These are phyloP conservation scores for Furcasterigmium furcatum DNA, from an alignment of 2,329 filamentous ascomycete genomes.

Conservation along the genomic window DNA sequence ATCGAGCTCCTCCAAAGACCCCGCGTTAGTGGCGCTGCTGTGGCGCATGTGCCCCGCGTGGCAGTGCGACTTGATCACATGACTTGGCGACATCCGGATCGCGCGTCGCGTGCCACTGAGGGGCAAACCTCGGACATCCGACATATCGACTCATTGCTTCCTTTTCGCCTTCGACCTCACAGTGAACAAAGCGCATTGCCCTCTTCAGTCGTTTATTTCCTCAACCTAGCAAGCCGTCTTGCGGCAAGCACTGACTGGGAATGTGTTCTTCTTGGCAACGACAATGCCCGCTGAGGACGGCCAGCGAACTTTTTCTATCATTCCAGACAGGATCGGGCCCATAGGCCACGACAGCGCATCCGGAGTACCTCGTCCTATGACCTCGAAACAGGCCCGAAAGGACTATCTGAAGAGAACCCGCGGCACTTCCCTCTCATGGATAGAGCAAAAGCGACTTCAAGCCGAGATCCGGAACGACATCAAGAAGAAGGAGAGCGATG, in stretches of 20 bases:
- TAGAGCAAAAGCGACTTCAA: constrained; percentile 33
- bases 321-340: constrained; percentile 27
- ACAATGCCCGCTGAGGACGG: constrained; percentile 28
- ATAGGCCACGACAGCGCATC: constrained; percentile 11
- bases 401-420: constrained; percentile 32
- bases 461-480: constrained; percentile 8
- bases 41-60: constrained; percentile 9
- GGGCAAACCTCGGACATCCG: too few species aligned
- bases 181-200: too few species aligned
- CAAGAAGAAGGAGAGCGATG: constrained; percentile 41
- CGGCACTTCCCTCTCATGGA: constrained; percentile 21
- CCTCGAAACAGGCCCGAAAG: constrained; percentile 36
- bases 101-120: constrained; percentile 2
- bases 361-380: constrained; percentile 29
- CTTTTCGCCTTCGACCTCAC: too few species aligned
- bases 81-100: constrained; percentile 1
- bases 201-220: too few species aligned
- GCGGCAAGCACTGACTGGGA: too few species aligned
- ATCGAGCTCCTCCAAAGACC: constrained; percentile 4
- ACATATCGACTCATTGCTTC: too few species aligned
- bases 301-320: constrained; percentile 39
- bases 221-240: too few species aligned
- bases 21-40: constrained; percentile 11
- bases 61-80: not conserved
- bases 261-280: not conserved